Evolutionary conservation across 2,329 filamentous ascomycete species (phyloP), one percentile per base, ranked within the genome.

Genomic region (Chaetomiaceae sp.): DNA sequence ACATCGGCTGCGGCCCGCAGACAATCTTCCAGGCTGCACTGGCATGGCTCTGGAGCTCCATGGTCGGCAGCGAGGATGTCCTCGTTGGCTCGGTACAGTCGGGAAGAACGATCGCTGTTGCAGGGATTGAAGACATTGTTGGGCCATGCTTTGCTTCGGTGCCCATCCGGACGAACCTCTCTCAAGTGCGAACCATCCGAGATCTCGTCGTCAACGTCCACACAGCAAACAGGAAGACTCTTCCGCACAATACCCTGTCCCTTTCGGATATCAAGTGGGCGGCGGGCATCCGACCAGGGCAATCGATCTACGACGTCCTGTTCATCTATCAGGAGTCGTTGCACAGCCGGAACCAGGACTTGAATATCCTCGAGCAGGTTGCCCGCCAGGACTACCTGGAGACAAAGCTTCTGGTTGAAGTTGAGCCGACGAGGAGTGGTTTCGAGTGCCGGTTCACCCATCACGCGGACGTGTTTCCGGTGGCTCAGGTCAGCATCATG

Each of bases 291-390:
- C 70, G 76, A 25, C 74, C 82, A 0, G 73, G 77, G 1, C 76
- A 81, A 36, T 70, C 71, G 1, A 69, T 95, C 0, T 96, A 92
- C 61, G 88, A 95, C 60, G 78, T 85, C 0, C 72, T 96, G 0
- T 85, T 95, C 62, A 84, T 91, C 0, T 96, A 91, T 76, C 91
- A 96, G 62, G 86, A 95, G 64, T 87, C 85, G 0, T 72, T 87
- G 1, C 69, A 73, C 64, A 71, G 62, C 61, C 63, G 58, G 23
- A 47, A 47, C 38, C 17, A 58, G 27, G 55, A 59, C 1, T 37
- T 22, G 1, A 61, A 68, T 3, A 33, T 66, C 2, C 72, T 92
- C 0, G 68, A 64, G 9, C 75, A 90, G 51, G 66, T 81, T 0
- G 76, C 79, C 23, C 83, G 87, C 48, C 68, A 77, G 5, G 91